Evolutionary conservation across 805 yeast genomes (phyloP).

Genomic region (Saccharomycopsis malanga): DNA sequence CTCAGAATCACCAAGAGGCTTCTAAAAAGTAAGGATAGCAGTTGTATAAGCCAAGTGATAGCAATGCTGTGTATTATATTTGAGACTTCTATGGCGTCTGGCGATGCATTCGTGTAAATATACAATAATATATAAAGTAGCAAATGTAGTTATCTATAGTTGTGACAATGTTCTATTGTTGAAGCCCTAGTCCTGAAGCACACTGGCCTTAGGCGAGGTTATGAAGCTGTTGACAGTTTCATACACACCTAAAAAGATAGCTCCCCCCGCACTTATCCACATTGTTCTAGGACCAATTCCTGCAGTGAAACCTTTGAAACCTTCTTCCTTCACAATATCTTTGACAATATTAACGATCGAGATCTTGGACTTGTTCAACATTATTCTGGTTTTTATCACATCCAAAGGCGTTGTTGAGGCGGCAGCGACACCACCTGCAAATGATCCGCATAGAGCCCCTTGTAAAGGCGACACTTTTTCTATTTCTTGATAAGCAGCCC

Average conservation of each 20-base stretch:
- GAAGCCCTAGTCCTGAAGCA: too few species aligned
- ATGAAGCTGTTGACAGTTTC: slow-evolving; percentile 44
- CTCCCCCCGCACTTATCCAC: slow-evolving; percentile 99
- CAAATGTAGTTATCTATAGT: not conserved
- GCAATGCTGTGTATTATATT: not conserved
- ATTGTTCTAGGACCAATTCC: slow-evolving; percentile 94
- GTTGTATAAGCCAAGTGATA: not conserved
- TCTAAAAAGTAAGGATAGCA: not conserved
- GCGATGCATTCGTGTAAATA: not conserved
- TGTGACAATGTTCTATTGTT: too few species aligned
- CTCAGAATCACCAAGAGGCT: slow-evolving; percentile 19
- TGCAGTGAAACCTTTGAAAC: slow-evolving; percentile 58
- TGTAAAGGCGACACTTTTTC: slow-evolving; percentile 30
- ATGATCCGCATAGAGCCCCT: slow-evolving; percentile 79
- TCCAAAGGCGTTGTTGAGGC: slow-evolving; percentile 78
- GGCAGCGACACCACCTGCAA: slow-evolving; percentile 83
- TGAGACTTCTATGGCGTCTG: too few species aligned
- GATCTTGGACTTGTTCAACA: slow-evolving; percentile 53
- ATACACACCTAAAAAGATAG: slow-evolving; percentile 90
- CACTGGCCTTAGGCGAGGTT: not conserved
- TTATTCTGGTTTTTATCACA: slow-evolving; percentile 75
- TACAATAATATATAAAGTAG: not conserved
- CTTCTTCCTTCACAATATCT: slow-evolving; percentile 63
- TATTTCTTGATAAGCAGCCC: slow-evolving; percentile 39
- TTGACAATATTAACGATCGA: slow-evolving; percentile 42